Evolutionary conservation across 495 filamentous ascomycete species (phyloP), one percentile per base, ranked within the genome.

Genomic region (Hypoxylon fragiforme): DNA sequence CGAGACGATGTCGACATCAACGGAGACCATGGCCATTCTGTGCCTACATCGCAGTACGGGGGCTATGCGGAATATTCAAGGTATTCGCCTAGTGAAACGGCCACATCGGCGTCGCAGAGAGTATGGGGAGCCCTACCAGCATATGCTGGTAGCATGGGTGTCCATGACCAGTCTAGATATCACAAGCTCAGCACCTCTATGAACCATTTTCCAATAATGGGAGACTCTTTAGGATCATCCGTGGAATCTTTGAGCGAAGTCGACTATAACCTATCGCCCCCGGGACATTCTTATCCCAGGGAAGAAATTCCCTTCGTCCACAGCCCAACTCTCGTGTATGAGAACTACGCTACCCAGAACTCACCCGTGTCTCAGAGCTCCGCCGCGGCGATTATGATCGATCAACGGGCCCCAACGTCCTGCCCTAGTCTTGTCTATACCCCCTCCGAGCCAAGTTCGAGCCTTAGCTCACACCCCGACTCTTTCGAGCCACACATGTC

Each of bases 201-300:
- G 45, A 40, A 47, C 46, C 64, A 63, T 34, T 67, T 61, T 41
- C 60, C 64, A 15, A 55, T 71, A 20, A 68, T 70, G 26, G 58
- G 62, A n/a, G 76, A 78, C 15, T 66, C 71, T 50, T 67, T 80
- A 37, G 76, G 71, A 7, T 73, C 73, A 3, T 75, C 77, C 11
- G 65, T 79, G 43, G 77, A 80, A 55, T 72, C 78, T 3, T 70
- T 82, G 37, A 81, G 76, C 55, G 79, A 81, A 11, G 71, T 77
- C 39, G 77, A 82, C 59, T 82, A 81, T 57, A 72, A 76, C 44
- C 16, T 68, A 35, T 81, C 79, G 16, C 78, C 79, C 8, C 63
- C 80, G 32, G 68, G 66, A 37, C 75, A 77, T 21, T 74, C 78
- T 3, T 82, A 77, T 61, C 67, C 67, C 1, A 64, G 77, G 57